A percentile compares a stretch with the other conserved stretches of the same genome.
Evolutionary conservation across 768 basidiomycete genomes (phyloP).

Genomic region (Lactifluus subvellereus): DNA sequence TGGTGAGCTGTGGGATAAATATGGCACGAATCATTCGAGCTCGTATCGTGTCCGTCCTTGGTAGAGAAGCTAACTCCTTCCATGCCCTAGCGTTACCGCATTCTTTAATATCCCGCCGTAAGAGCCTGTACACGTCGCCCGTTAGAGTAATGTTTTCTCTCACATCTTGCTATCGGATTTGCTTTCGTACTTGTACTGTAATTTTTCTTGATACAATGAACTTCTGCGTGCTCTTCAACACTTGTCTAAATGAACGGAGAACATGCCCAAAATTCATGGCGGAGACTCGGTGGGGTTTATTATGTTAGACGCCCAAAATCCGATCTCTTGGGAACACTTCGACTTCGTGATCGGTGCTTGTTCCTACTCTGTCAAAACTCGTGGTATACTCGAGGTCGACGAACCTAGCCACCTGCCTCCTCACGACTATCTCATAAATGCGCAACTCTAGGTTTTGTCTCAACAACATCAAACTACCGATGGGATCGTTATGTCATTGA

Average conservation of each 20-base stretch:
- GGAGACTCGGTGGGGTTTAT: conserved; percentile 4
- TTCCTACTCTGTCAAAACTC: conserved; percentile 22
- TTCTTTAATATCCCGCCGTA: neutral
- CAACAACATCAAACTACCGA: neutral
- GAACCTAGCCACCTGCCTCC: conserved; percentile 1
- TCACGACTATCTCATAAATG: conserved; percentile 2
- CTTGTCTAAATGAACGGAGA: neutral
- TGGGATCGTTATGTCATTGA: neutral
- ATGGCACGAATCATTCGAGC: conserved; percentile 10
- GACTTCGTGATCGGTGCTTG: conserved; percentile 22
- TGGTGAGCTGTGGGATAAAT: conserved; percentile 8
- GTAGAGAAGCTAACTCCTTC: conserved; percentile 7
- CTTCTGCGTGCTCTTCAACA: neutral
- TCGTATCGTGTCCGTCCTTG: conserved; percentile 23
- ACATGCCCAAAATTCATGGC: conserved; percentile 11
- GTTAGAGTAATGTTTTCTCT: neutral
- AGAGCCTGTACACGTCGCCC: neutral
- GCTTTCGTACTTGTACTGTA: conserved; percentile 7
- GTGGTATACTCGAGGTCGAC: conserved; percentile 18
- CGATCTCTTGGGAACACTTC: conserved; percentile 13
- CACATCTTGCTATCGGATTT: conserved; percentile 5
- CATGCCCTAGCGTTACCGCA: neutral
- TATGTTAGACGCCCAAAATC: conserved; percentile 10
- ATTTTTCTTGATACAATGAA: conserved; percentile 1
- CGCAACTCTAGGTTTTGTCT: neutral